Base-by-base conservation (phyloP, 257 asterid genomes). In the Solanum virginianum region DNA sequence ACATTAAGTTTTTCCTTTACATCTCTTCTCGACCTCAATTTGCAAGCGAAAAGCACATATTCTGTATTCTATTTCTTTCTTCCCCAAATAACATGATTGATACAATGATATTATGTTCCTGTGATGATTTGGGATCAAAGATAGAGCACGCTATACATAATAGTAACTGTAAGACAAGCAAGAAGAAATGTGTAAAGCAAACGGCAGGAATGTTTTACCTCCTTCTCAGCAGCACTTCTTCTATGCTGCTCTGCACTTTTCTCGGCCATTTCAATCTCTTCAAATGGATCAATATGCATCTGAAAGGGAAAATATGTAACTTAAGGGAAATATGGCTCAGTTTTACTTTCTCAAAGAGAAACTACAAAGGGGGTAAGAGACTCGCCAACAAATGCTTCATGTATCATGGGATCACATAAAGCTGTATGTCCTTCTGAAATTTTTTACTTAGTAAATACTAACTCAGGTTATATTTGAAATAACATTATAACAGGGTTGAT, bases 271-370 rank as follows among this genome's bases (percentile, higher is more conserved):
- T 92, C 98, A 85, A 97, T 92, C 91, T 95, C 98, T 92, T 97
- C 98, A 84, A 97, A 97, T 51, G 98, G 99, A 93, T 97, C 98
- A 22, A 93, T 71, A 90, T 91, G 98, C 92, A 97, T 85, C 99
- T 97, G 91, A 56, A 90, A 22, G 32, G 71, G 49, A 54, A 22
- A 66, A 53, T 22, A 63, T 66, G 43, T 26, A 53, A 45, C 53
- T 26, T 66, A 18, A 12, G 54, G 51, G 41, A 82, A 43, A 63
- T 82, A 62, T 66, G n/a, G 77, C 59, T 45, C 60, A 51, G 47
- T 77, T 75, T 51, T 53, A 79, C 82, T 79, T 79, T 14, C 82
- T 14, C 43, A 54, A 79, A 79, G 65, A 79, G 53, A 79, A 53
- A 16, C 26, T 26, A 77, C n/a, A 77, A 18, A 51, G 5, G 26